Base-by-base conservation (phyloP, 139 green algal species). In the Pedinophyceae sp. region DNA sequence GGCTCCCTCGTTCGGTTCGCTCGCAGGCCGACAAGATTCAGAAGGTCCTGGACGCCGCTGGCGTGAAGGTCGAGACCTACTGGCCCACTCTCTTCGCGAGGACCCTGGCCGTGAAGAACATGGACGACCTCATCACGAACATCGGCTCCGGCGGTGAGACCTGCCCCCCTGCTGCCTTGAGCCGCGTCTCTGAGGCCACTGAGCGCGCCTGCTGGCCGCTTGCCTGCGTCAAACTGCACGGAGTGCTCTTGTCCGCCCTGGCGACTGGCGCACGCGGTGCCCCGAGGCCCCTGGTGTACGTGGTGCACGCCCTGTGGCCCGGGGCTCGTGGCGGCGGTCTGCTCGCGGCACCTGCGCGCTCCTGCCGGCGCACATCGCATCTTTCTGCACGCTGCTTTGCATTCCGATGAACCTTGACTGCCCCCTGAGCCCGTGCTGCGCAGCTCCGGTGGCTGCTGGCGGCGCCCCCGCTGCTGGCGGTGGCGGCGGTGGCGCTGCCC, bases 61-160 rank as follows among this genome's bases (percentile, higher is more conserved):
- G 76, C 52, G 61, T 96, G 41, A 82, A 66, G 18, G 78, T 97
- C 4, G 90, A 97, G 81, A 73, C 84, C 34, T 98, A 95, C 86
- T 97, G 87, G 88, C 82, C 90, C 48, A 52, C 49, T 48, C 79
- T 98, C 61, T 98, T 96, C 64, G 85, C 85, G 69, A 96, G 93
- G 83, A 72, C 97, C 38, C 86, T 94, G 40, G 74, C 81, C 64
- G 95, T 86, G 68, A 95, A 87, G 74, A 74, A 43, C 65, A 74
- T 98, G 27, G 87, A 81, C 6, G 87, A 96, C 70, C 72, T 98
- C 56, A 94, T 98, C 76, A 75, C 73, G 65, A 97, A 96, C 79
- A 82, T 96, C 25, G 91, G 91, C 59, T 76, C 86, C 48, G 86
- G 86, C 34, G n/a, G n/a, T 73, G 62, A 34, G 52, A n/a, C n/a